Evolutionary conservation across 2,329 filamentous ascomycete genomes (phyloP), one percentile per base, ranked within the genome.

Genomic region (Xylariaceae sp.): DNA sequence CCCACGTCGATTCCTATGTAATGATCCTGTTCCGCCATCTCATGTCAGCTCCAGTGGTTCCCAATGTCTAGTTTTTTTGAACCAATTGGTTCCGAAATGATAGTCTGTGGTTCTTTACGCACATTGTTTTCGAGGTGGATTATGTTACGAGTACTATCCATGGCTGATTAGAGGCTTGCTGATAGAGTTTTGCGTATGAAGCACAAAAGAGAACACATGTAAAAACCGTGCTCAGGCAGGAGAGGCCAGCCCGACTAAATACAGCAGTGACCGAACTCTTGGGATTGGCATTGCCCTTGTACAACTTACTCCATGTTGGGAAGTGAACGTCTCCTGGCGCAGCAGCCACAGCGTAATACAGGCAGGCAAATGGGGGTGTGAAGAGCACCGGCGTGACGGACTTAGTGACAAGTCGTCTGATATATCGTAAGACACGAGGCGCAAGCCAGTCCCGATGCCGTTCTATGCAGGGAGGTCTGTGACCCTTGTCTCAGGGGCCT

Each of bases 1-100:
- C 94, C 94, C 44, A 99, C 92, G 73, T 99, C 94, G 60, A 99
- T 89, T 53, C 92, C 92, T 64, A 97, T 81, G 64, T 80, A 85
- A 61, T 84, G 76, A 53, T 82, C 77, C 71, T 82, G 53, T 40
- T 40, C 10, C 27, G 45, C 45, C 47, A 54, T 60, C 44, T 52
- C 19, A 41, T 44, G 59, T 62, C 48, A 63, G 61, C 58, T 47
- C 22, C 22, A 38, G 50, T 17, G 41, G 43, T 40, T 17, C 40
- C 32, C 39, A 48, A 35, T 15, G 11, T 15, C 30, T 27, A 27
- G 22, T 7, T 27, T 4, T 27, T 4, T 27, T 27, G 4, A 27
- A 4, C 22, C 22, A 27, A 27, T 27, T 27, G 22, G 7, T 27
- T 27, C 7, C 7, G 22, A 27, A 27, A 7, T 27, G 22, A 27